These are phyloP conservation scores for Aspergillus terreus DNA, from an alignment of 2,329 filamentous ascomycete species.

Conservation along the genomic window DNA sequence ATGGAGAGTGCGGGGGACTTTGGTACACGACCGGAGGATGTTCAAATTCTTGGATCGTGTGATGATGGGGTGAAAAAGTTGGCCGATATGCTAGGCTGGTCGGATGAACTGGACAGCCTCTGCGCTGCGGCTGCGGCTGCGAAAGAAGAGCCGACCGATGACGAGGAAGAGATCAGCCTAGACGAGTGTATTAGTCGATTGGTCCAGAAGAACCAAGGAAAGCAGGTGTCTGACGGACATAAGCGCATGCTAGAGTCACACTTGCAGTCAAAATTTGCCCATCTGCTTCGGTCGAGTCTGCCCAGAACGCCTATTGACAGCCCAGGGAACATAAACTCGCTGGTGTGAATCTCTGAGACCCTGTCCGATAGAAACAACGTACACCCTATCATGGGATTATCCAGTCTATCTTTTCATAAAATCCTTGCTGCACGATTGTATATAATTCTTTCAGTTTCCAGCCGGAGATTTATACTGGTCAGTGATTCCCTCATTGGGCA, in stretches of 20 bases:
- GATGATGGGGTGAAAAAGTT: conserved; percentile 70
- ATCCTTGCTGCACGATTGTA: background rate
- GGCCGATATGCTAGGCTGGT: conserved; percentile 73
- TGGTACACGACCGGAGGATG: conserved; percentile 70
- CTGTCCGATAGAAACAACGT: background rate
- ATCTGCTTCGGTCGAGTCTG: background rate
- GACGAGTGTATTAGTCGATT: conserved; percentile 51
- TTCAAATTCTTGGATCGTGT: conserved; percentile 70
- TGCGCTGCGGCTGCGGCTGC: conserved; percentile 64
- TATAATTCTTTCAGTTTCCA: background rate
- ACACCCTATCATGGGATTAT: background rate
- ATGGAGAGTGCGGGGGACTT: conserved; percentile 70
- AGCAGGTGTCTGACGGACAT: conserved; percentile 41
- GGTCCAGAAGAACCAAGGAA: conserved; percentile 46
- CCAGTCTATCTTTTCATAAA: background rate
- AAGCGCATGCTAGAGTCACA: conserved; percentile 30
- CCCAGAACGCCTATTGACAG: background rate
- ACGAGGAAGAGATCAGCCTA: conserved; percentile 42
- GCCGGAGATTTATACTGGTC: background rate
- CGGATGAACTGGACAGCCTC: conserved; percentile 66
- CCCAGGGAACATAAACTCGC: background rate
- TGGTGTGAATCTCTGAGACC: background rate
- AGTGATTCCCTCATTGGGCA: background rate
- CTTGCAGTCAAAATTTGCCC: conserved; percentile 19
- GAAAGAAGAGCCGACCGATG: conserved; percentile 45